phyloP scores from a whole-genome alignment of 768 basidiomycete species.

The Tylopilus plumbeoviolaceoides region DNA sequence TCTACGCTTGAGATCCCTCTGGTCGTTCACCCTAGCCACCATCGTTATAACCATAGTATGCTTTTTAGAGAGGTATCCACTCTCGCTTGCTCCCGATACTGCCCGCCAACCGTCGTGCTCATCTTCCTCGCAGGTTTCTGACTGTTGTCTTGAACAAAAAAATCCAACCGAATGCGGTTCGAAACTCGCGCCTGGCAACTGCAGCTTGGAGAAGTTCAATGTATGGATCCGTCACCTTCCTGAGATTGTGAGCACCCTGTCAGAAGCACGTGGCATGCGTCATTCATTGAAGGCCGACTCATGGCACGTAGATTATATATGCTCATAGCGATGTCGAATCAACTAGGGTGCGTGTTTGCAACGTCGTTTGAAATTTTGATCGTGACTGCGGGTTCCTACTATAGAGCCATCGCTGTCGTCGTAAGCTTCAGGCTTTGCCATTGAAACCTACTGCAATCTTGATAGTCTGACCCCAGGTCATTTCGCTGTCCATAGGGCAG shows the following conservation, averaged over 20 bases:
- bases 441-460: neutral
- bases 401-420: slow-evolving; percentile 25
- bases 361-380: neutral
- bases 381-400: slow-evolving; percentile 7
- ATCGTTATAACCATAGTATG: slow-evolving; percentile 47
- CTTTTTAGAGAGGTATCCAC: slow-evolving; percentile 51
- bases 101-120: neutral
- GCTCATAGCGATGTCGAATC: slow-evolving; percentile 69
- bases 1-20: slow-evolving; percentile 44
- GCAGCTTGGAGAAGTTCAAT: slow-evolving; percentile 52
- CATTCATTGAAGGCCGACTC: neutral
- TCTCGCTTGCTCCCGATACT: neutral
- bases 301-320: slow-evolving; percentile 53
- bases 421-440: slow-evolving; percentile 9
- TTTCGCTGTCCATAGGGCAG: slow-evolving; percentile 54
- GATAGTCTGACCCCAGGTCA: slow-evolving; percentile 37
- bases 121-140: slow-evolving; percentile 37
- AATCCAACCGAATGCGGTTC: slow-evolving; percentile 41
- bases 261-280: neutral
- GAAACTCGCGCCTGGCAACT: slow-evolving; percentile 39
- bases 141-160: slow-evolving; percentile 46
- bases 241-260: slow-evolving; percentile 51
- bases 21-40: slow-evolving; percentile 45
- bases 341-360: slow-evolving; percentile 51
- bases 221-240: slow-evolving; percentile 54